phyloP scores from a whole-genome alignment of 192 early-diverging fungal genomes.

The Backusella westeae region DNA sequence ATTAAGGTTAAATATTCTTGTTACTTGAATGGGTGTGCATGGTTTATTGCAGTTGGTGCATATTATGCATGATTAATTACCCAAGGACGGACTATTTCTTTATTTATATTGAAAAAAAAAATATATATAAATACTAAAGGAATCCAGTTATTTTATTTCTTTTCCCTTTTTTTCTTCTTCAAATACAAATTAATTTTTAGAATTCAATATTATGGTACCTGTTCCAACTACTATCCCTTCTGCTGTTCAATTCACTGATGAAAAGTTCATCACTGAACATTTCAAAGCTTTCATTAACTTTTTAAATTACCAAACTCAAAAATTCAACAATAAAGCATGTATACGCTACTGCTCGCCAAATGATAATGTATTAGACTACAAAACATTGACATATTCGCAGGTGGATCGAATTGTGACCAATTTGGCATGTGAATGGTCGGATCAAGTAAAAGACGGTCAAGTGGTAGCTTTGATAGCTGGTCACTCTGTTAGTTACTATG shows the following conservation, averaged over 20 bases:
- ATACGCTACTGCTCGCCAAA: not conserved
- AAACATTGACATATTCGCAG: not conserved
- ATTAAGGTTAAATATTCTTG: no score
- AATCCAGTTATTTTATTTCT: not conserved
- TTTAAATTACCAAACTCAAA: not conserved
- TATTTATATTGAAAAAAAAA: not conserved
- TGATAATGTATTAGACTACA: not conserved
- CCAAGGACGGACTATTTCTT: not conserved
- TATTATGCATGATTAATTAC: not conserved
- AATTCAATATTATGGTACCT: not conserved
- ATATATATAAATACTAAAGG: not conserved
- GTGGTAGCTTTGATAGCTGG: not conserved
- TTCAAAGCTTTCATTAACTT: not conserved
- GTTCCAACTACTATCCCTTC: not conserved
- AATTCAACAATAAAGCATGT: not conserved
- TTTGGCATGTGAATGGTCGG: not conserved
- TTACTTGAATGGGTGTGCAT: not conserved
- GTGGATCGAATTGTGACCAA: not conserved
- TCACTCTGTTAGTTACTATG: slow-evolving; percentile 5
- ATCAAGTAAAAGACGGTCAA: not conserved
- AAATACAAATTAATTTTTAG: not conserved
- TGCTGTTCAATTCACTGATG: not conserved
- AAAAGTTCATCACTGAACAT: not conserved
- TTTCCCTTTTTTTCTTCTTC: no score
- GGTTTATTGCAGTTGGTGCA: not conserved